Percentiles rank a stretch among this genome's conserved stretches.
phyloP scores from a whole-genome alignment of 2,329 filamentous ascomycete species.

The Penicillium sp. region DNA sequence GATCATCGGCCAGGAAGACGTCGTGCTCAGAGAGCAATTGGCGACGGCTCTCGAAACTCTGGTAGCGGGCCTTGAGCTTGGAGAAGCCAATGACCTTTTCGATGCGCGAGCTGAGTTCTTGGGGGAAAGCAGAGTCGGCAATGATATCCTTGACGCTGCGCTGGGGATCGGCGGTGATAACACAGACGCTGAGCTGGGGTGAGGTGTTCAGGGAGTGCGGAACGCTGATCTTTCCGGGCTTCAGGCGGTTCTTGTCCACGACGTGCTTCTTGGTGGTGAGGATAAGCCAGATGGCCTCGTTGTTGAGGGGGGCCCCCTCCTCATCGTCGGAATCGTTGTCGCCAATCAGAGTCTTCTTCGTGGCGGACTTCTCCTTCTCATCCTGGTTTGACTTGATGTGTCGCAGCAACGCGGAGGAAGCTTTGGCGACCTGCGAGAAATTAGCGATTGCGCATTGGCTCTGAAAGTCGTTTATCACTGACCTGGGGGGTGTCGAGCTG shows the following conservation, averaged over 20 bases:
- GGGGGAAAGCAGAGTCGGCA: constrained; percentile 72
- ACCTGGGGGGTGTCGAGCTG: constrained; percentile 55
- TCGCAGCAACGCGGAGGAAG: constrained; percentile 62
- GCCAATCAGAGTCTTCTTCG: constrained; percentile 60
- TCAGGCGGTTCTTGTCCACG: constrained; percentile 74
- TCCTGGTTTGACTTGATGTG: constrained; percentile 58
- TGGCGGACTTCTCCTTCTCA: constrained; percentile 52
- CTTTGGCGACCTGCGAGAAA: constrained; percentile 57
- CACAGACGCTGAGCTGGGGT: constrained; percentile 72
- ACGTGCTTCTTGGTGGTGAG: constrained; percentile 70
- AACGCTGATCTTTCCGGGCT: constrained; percentile 79
- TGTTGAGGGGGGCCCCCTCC: constrained; percentile 49
- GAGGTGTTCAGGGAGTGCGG: constrained; percentile 76
- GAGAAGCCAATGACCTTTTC: constrained; percentile 77
- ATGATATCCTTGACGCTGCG: constrained; percentile 89
- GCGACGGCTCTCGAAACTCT: constrained; percentile 83
- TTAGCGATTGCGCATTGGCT: constrained; percentile 18
- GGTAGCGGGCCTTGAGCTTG: constrained; percentile 88
- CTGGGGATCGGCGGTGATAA: constrained; percentile 84
- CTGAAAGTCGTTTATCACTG: constrained; percentile 12
- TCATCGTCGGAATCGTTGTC: constrained; percentile 48
- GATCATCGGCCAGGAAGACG: constrained; percentile 89
- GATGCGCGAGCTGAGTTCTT: constrained; percentile 68
- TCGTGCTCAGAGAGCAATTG: constrained; percentile 87
- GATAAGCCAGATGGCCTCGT: constrained; percentile 63